A percentile compares a stretch with the other conserved stretches of the same genome.
Evolutionary conservation across 164 flowering plant genomes (phyloP).

Genomic region (Annona squamosa): DNA sequence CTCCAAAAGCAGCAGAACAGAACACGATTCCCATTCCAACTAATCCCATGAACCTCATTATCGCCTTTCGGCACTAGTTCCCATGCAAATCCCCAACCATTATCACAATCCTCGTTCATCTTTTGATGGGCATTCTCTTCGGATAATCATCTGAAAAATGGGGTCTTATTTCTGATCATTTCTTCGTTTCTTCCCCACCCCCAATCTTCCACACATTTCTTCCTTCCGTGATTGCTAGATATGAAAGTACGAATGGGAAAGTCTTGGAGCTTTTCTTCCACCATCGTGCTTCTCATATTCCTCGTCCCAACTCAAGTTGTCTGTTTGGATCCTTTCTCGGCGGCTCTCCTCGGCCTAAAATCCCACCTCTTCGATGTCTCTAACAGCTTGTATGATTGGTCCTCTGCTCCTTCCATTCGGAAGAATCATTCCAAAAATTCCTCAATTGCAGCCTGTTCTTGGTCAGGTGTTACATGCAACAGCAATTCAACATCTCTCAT

Average conservation of each 20-base stretch:
- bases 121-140: background rate
- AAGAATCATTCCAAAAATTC: constrained; percentile 15
- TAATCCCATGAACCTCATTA: constrained; percentile 15
- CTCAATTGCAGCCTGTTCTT: constrained; percentile 53
- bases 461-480: constrained; percentile 74
- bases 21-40: constrained; percentile 37
- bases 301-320: constrained; percentile 11
- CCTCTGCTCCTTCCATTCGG: constrained; percentile 12
- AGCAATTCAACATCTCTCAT: constrained; percentile 37
- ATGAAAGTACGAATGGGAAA: constrained; percentile 51
- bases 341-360: constrained; percentile 71
- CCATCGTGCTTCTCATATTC: constrained; percentile 15
- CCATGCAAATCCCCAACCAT: constrained; percentile 44
- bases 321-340: constrained; percentile 43
- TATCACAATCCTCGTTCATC: background rate
- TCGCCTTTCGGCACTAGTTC: constrained; percentile 44
- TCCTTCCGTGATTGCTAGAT: background rate
- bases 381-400: constrained; percentile 53
- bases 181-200: constrained; percentile 1
- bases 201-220: background rate
- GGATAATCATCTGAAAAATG: background rate
- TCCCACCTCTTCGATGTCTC: constrained; percentile 47
- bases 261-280: constrained; percentile 10
- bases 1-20: constrained; percentile 34
- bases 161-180: background rate